phyloP scores from a whole-genome alignment of 2,329 filamentous ascomycete species.

The Cordyceps cateniannulata region DNA sequence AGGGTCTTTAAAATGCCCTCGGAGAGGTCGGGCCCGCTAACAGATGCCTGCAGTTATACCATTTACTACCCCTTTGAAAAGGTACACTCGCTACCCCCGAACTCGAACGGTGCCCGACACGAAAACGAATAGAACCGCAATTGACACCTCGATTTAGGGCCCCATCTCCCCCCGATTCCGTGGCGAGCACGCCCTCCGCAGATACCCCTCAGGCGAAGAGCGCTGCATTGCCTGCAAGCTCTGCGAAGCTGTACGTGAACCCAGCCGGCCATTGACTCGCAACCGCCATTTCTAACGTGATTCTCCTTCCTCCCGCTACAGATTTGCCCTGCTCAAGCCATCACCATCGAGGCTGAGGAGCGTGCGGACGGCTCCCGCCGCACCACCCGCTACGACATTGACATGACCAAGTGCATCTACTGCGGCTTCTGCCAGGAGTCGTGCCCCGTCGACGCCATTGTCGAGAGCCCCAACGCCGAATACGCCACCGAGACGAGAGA shows the following conservation, averaged over 20 bases:
- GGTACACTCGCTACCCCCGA: constrained; percentile 32
- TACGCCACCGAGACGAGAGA: constrained; percentile 68
- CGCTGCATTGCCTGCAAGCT: constrained; percentile 99
- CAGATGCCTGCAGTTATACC: constrained; percentile 64
- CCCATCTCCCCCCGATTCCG: constrained; percentile 97
- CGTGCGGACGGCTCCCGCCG: constrained; percentile 90
- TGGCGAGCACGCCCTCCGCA: constrained; percentile 91
- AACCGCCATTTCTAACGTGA: not conserved
- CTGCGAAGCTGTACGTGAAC: constrained; percentile 68
- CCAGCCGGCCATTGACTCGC: not conserved
- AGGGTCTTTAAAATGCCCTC: not conserved
- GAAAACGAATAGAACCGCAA: not conserved
- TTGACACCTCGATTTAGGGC: constrained; percentile 42
- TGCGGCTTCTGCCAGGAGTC: constrained; percentile 99
- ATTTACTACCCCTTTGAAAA: constrained; percentile 99
- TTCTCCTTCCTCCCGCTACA: constrained; percentile 20
- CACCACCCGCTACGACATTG: constrained; percentile 96
- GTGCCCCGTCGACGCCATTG: constrained; percentile 91
- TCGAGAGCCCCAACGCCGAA: constrained; percentile 57
- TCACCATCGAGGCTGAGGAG: constrained; percentile 98
- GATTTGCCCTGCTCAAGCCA: constrained; percentile 95
- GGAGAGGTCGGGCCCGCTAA: constrained; percentile 3
- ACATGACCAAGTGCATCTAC: constrained; percentile 99
- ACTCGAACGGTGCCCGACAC: not conserved
- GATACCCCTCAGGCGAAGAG: constrained; percentile 96